Conservation (phyloP, 306 rosid species). For the Sicyos edulis region DNA sequence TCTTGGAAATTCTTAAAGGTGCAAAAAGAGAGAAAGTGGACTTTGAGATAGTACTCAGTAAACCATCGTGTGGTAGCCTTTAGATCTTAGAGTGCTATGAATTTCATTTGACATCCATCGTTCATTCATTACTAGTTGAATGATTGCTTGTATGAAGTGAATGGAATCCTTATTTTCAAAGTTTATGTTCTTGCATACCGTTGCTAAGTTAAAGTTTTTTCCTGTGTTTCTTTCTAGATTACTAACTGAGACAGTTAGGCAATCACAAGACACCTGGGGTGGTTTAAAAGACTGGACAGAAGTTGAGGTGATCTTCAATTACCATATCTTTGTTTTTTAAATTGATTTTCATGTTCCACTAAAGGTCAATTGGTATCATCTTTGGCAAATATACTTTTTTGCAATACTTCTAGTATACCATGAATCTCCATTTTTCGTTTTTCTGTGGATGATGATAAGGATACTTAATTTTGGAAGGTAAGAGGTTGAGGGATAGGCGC, state of each 20-base stretch:
- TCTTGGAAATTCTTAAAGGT: not conserved
- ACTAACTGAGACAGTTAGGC: slow-evolving; percentile 71
- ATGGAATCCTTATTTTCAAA: not conserved
- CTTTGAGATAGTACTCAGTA: not conserved
- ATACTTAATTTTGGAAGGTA: not conserved
- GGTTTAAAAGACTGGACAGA: slow-evolving; percentile 67
- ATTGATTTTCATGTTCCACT: slow-evolving; percentile 12
- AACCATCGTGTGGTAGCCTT: no score
- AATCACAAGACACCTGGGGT: slow-evolving; percentile 72
- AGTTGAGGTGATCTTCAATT: slow-evolving; percentile 52
- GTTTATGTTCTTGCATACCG: not conserved
- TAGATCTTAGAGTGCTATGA: no score
- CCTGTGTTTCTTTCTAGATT: slow-evolving; percentile 38
- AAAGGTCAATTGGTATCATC: not conserved
- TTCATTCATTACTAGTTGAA: no score
- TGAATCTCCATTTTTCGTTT: not conserved
- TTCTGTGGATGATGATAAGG: not conserved
- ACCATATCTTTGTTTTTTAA: not conserved
- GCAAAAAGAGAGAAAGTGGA: not conserved
- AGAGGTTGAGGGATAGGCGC: not conserved
- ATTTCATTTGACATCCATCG: no score
- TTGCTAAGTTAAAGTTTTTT: slow-evolving; percentile 12
- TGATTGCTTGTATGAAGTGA: no score
- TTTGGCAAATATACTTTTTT: not conserved
- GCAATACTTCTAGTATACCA: not conserved